Percentiles rank a stretch among this genome's conserved stretches.
phyloP scores from a whole-genome alignment of 2,329 filamentous ascomycete genomes.

The Neopestalotiopsis sp. region DNA sequence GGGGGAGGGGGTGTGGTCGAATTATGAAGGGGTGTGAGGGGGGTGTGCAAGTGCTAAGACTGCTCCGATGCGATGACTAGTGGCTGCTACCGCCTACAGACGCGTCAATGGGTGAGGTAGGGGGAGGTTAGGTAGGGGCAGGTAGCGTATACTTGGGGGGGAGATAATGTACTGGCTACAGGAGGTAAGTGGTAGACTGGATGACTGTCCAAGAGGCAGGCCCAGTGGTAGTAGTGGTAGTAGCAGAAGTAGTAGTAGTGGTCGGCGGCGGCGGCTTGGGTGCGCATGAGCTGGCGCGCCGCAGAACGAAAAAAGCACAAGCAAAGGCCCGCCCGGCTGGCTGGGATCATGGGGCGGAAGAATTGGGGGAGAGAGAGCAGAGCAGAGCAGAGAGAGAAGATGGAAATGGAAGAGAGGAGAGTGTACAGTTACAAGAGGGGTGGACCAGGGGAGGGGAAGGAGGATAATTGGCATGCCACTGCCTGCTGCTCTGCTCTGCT shows the following conservation, averaged over 20 bases:
- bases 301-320: neutral
- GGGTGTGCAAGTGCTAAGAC: conserved; percentile 5
- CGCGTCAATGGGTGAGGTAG: conserved; percentile 16
- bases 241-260: neutral
- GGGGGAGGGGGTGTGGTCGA: conserved; percentile 4
- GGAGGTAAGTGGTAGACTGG: neutral
- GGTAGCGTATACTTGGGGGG: neutral
- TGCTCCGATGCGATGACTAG: conserved; percentile 14
- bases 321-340: conserved; percentile 1
- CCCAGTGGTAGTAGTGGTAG: too few species aligned
- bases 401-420: neutral
- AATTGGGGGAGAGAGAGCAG: neutral
- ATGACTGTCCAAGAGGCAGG: neutral
- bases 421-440: neutral
- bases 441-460: conserved; percentile 1
- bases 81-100: neutral
- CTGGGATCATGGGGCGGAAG: conserved; percentile 18
- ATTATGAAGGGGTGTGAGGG: neutral
- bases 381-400: neutral
- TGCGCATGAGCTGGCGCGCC: conserved; percentile 16
- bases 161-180: neutral
- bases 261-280: neutral
- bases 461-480: neutral
- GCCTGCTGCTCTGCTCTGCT: neutral
- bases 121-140: neutral